Conservation (phyloP, 73 alveolate genomes). For the Paramecium bursaria region DNA sequence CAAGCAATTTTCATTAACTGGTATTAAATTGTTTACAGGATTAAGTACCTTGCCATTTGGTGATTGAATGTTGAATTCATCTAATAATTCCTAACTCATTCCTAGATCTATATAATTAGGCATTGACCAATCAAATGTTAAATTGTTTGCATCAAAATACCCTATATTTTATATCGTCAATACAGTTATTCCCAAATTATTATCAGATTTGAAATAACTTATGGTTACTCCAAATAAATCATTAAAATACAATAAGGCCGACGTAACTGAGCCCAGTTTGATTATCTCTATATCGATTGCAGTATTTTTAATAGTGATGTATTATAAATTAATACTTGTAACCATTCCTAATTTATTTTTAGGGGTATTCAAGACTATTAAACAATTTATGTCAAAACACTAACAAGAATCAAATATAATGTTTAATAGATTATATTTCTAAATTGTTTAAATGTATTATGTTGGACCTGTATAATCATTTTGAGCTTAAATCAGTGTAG, state of each 20-base stretch:
- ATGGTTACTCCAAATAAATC: neutral
- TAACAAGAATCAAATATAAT: no score
- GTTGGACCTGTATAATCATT: no score
- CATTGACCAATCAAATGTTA: no score
- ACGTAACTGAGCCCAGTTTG: neutral
- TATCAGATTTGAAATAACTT: neutral
- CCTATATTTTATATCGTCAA: no score
- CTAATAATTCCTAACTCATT: no score
- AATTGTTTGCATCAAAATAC: no score
- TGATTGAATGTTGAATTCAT: no score
- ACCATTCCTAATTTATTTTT: neutral
- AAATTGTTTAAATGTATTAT: no score
- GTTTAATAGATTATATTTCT: no score
- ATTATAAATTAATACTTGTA: neutral
- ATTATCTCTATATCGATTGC: neutral
- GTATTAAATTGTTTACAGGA: conserved; percentile 29
- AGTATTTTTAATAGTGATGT: neutral
- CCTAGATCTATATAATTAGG: no score
- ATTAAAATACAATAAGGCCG: conserved; percentile 7
- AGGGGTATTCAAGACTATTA: conserved; percentile 9
- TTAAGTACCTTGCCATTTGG: no score
- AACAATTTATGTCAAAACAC: conserved; percentile 24
- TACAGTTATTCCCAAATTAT: neutral
- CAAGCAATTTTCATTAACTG: conserved; percentile 8
- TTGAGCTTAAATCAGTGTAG: no score